Conservation (phyloP, 2,329 filamentous ascomycete species). For the Fusarium sp. region DNA sequence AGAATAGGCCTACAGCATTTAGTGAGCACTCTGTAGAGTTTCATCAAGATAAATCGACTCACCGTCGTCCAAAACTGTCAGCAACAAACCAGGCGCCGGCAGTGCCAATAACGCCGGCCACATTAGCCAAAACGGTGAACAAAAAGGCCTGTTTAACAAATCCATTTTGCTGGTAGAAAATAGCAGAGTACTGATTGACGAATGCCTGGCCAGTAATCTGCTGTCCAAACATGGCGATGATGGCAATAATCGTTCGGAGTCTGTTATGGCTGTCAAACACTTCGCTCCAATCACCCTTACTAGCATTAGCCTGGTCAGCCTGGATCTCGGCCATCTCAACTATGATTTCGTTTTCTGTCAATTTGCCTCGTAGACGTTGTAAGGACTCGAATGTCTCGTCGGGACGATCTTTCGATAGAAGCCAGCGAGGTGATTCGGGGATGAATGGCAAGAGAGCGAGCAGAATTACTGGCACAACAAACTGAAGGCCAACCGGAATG, state of each 20-base stretch:
- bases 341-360: slow-evolving; percentile 38
- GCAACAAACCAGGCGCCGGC: slow-evolving; percentile 40
- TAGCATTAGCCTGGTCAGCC: slow-evolving; percentile 6
- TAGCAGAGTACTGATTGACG: slow-evolving; percentile 44
- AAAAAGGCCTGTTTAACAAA: slow-evolving; percentile 41
- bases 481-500: slow-evolving; percentile 58
- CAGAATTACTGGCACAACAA: slow-evolving; percentile 54
- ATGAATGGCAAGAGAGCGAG: slow-evolving; percentile 51
- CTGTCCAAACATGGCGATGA: slow-evolving; percentile 48
- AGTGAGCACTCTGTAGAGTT: neutral
- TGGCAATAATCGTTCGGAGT: slow-evolving; percentile 35
- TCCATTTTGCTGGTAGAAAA: slow-evolving; percentile 46
- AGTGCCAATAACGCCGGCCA: slow-evolving; percentile 19
- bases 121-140: slow-evolving; percentile 28
- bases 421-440: slow-evolving; percentile 61
- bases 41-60: neutral
- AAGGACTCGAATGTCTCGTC: slow-evolving; percentile 49
- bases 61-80: slow-evolving; percentile 42
- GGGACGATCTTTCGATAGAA: slow-evolving; percentile 50
- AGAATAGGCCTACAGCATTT: slow-evolving; percentile 9
- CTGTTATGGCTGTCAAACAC: slow-evolving; percentile 4
- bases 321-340: slow-evolving; percentile 41
- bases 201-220: slow-evolving; percentile 51
- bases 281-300: slow-evolving; percentile 10
- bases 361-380: slow-evolving; percentile 12